Conservation (phyloP, 2,329 filamentous ascomycete genomes). For the Monilinia aucupariae region DNA sequence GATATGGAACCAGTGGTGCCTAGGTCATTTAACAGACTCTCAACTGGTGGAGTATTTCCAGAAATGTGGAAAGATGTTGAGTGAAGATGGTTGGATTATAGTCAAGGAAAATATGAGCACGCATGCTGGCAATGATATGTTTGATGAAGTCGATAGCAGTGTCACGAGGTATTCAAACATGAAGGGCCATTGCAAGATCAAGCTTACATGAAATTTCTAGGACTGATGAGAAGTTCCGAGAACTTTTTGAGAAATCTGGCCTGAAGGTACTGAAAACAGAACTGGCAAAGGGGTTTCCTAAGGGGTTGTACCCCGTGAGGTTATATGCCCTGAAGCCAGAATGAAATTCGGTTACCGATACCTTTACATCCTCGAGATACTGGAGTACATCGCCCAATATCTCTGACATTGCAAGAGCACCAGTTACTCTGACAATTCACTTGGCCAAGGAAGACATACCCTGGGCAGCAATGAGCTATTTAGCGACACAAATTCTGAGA, state of each 20-base stretch:
- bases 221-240: constrained; percentile 64
- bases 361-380: background rate
- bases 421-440: background rate
- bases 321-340: constrained; percentile 60
- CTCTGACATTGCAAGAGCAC: background rate
- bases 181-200: background rate
- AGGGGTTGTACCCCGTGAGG: constrained; percentile 63
- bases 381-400: background rate
- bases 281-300: constrained; percentile 61
- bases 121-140: constrained; percentile 57
- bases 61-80: constrained; percentile 52
- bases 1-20: constrained; percentile 88
- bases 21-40: constrained; percentile 72
- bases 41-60: constrained; percentile 64
- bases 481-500: background rate
- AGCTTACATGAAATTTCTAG: constrained; percentile 38
- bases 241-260: constrained; percentile 63
- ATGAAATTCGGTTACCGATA: background rate
- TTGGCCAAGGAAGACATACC: too few relatives aligned
- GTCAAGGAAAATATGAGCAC: constrained; percentile 61
- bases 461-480: background rate
- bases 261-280: constrained; percentile 65
- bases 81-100: constrained; percentile 54
- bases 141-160: constrained; percentile 69
- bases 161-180: constrained; percentile 55